These are phyloP conservation scores for Cystobasidium sp. DNA, from an alignment of 1,284 basidiomycete species.

Conservation along the genomic window DNA sequence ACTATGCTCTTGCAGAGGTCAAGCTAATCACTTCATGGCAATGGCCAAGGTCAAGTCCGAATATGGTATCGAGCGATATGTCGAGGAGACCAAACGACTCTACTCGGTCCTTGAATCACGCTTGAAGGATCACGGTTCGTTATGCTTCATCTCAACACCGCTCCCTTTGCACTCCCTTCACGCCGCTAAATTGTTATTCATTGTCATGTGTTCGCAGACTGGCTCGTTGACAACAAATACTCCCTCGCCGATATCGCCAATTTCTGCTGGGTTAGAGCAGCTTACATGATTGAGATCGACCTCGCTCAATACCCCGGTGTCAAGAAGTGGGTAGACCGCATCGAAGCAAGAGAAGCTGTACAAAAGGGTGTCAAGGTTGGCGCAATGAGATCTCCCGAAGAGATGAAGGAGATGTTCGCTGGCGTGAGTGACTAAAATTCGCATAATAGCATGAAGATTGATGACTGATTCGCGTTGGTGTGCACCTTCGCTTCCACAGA, in stretches of 20 bases:
- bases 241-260: conserved; percentile 44
- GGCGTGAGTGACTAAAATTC: conserved; percentile 7
- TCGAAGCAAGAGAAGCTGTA: conserved; percentile 46
- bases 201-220: conserved; percentile 20
- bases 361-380: conserved; percentile 46
- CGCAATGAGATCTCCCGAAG: conserved; percentile 37
- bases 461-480: background rate
- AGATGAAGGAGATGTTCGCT: conserved; percentile 39
- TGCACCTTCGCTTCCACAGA: conserved; percentile 7
- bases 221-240: conserved; percentile 42
- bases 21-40: conserved; percentile 44
- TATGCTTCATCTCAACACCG: no score
- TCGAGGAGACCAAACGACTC: conserved; percentile 48
- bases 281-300: conserved; percentile 39
- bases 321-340: conserved; percentile 48
- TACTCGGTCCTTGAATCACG: conserved; percentile 46
- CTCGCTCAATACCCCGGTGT: conserved; percentile 41
- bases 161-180: conserved; percentile 1
- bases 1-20: conserved; percentile 8
- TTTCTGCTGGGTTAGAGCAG: conserved; percentile 39
- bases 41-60: conserved; percentile 46
- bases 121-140: conserved; percentile 36
- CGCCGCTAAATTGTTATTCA: background rate
- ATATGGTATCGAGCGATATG: conserved; percentile 47
- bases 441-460: background rate